phyloP scores from a whole-genome alignment of 108 stramenopile genomes.

The Epipyxis sp. region DNA sequence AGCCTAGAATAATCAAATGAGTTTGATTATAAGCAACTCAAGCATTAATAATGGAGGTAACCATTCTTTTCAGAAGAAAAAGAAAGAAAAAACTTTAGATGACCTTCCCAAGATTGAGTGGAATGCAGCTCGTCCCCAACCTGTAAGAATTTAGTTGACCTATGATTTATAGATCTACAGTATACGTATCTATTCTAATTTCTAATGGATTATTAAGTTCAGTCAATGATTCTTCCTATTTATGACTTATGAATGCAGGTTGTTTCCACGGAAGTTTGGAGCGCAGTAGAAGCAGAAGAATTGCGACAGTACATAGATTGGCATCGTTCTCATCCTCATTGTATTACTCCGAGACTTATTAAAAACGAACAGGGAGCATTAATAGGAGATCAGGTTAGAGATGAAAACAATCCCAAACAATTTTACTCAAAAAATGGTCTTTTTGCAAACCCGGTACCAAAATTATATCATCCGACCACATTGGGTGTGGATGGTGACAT shows the following conservation, averaged over 20 bases:
- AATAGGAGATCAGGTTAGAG: neutral
- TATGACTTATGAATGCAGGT: neutral
- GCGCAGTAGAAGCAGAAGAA: neutral
- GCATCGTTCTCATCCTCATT: slow-evolving; percentile 6
- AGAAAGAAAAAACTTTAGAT: too few relatives aligned
- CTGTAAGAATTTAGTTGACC: neutral
- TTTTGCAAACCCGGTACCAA: neutral
- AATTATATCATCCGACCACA: neutral
- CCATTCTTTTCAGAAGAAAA: too few relatives aligned
- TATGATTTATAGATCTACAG: neutral
- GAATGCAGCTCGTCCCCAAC: neutral
- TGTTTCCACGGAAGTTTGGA: neutral
- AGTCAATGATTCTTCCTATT: neutral
- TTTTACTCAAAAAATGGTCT: neutral
- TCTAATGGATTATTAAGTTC: too few relatives aligned
- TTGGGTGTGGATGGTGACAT: neutral
- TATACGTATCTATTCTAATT: neutral
- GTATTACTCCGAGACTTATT: neutral
- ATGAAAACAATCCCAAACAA: neutral
- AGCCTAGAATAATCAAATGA: too few relatives aligned
- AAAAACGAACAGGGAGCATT: neutral
- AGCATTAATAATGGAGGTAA: too few relatives aligned
- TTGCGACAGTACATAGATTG: slow-evolving; percentile 3
- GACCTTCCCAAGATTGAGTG: neutral
- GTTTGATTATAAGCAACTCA: too few relatives aligned